Percentiles rank a stretch among this genome's conserved stretches.
Evolutionary conservation across 2,329 filamentous ascomycete species (phyloP).

Genomic region (Albophoma yamanashiensis): DNA sequence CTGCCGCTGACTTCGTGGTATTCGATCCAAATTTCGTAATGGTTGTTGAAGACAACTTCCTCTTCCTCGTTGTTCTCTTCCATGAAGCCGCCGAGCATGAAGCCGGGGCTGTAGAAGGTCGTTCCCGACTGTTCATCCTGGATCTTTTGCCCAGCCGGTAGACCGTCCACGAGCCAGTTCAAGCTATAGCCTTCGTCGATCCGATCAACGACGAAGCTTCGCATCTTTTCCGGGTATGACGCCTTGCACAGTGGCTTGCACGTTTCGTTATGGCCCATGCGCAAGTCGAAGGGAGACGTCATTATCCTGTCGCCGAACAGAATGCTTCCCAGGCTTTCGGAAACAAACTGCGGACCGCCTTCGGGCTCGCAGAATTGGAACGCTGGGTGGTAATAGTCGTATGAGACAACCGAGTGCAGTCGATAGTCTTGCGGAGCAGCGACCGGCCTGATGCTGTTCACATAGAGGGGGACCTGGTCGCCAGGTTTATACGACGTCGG

Average conservation of each 20-base stretch:
- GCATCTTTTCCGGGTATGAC: constrained; percentile 51
- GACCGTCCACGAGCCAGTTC: constrained; percentile 91
- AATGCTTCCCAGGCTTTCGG: constrained; percentile 82
- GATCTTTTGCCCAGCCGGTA: constrained; percentile 80
- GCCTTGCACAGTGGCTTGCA: constrained; percentile 72
- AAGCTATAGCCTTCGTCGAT: constrained; percentile 83
- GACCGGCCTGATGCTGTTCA: constrained; percentile 86
- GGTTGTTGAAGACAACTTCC: constrained; percentile 69
- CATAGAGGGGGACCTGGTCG: constrained; percentile 74
- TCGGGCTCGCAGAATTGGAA: constrained; percentile 84
- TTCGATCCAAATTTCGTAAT: constrained; percentile 89
- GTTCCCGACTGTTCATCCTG: constrained; percentile 65
- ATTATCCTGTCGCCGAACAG: constrained; percentile 95
- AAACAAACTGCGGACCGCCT: constrained; percentile 65
- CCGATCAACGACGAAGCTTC: constrained; percentile 70
- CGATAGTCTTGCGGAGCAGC: constrained; percentile 67
- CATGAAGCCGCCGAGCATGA: constrained; percentile 44
- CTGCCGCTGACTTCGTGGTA: constrained; percentile 70
- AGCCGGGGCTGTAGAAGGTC: constrained; percentile 85
- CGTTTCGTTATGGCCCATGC: constrained; percentile 77
- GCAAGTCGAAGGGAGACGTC: constrained; percentile 86
- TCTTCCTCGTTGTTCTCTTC: constrained; percentile 45
- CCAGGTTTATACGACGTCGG: constrained; percentile 81
- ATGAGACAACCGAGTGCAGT: constrained; percentile 86
- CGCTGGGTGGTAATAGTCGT: constrained; percentile 84